Evolutionary conservation across 2,329 filamentous ascomycete species (phyloP).

Genomic region (Alternaria novae-zelandiae): DNA sequence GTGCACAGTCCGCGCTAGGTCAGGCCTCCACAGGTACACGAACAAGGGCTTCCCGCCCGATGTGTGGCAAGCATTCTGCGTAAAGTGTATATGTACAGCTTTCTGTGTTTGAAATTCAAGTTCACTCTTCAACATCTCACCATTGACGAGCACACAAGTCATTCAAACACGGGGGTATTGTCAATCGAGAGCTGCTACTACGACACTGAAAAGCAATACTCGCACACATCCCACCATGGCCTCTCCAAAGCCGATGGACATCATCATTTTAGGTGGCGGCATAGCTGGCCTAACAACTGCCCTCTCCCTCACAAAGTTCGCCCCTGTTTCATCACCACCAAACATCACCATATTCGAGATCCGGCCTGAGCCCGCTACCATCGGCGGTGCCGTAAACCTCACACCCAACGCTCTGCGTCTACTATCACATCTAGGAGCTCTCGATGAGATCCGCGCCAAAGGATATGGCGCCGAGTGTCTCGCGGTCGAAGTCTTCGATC

Average conservation of each 20-base stretch:
- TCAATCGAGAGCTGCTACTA: neutral
- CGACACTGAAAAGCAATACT: neutral
- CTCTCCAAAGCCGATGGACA: slow-evolving; percentile 21
- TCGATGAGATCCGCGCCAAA: slow-evolving; percentile 50
- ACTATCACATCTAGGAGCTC: slow-evolving; percentile 56
- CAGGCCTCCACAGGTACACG: neutral
- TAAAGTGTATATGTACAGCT: neutral
- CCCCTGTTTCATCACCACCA: slow-evolving; percentile 43
- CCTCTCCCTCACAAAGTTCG: slow-evolving; percentile 55
- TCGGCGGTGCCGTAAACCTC: slow-evolving; percentile 67
- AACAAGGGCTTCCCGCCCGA: neutral
- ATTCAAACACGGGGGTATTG: neutral
- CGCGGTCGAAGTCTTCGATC: slow-evolving; percentile 54
- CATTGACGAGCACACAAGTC: neutral
- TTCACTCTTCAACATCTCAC: neutral
- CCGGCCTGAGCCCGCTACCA: slow-evolving; percentile 53
- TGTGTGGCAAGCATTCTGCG: neutral
- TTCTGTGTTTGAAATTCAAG: neutral
- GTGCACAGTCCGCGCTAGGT: neutral
- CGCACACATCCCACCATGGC: slow-evolving; percentile 1
- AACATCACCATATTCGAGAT: slow-evolving; percentile 58
- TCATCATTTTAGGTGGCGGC: slow-evolving; percentile 42
- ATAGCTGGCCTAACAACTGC: slow-evolving; percentile 45
- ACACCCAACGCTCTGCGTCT: slow-evolving; percentile 67
- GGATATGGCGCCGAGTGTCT: slow-evolving; percentile 52